A percentile compares a stretch with the other conserved stretches of the same genome.
phyloP scores from a whole-genome alignment of 768 basidiomycete genomes.

The Grammothele lineata region DNA sequence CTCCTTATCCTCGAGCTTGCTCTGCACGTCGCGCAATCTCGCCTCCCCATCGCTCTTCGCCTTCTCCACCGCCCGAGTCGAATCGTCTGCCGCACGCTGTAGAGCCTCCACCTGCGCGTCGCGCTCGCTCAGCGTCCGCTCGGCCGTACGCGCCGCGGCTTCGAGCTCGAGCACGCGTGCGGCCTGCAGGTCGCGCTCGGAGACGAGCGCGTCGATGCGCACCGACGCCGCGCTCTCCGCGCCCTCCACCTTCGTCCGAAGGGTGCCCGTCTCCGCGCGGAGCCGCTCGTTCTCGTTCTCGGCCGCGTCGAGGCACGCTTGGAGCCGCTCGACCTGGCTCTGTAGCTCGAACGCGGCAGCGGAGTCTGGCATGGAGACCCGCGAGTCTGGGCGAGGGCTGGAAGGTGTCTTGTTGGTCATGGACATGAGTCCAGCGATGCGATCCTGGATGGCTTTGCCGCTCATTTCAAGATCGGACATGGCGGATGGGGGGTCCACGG shows the following conservation, averaged over 20 bases:
- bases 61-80: slow-evolving; percentile 40
- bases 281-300: slow-evolving; percentile 71
- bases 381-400: slow-evolving; percentile 33
- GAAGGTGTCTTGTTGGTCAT: slow-evolving; percentile 27
- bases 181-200: slow-evolving; percentile 39
- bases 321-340: slow-evolving; percentile 36
- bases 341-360: slow-evolving; percentile 30
- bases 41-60: slow-evolving; percentile 41
- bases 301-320: slow-evolving; percentile 49
- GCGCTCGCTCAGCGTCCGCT: slow-evolving; percentile 42
- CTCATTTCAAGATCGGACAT: slow-evolving; percentile 36
- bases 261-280: slow-evolving; percentile 22
- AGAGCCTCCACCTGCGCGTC: slow-evolving; percentile 42
- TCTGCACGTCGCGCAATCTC: slow-evolving; percentile 39
- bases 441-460: slow-evolving; percentile 42
- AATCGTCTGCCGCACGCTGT: slow-evolving; percentile 39
- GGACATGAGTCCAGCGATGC: slow-evolving; percentile 41
- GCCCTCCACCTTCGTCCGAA: slow-evolving; percentile 31
- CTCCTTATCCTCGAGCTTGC: slow-evolving; percentile 41
- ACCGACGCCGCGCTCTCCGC: slow-evolving; percentile 16
- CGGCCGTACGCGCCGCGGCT: slow-evolving; percentile 34
- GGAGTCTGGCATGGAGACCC: slow-evolving; percentile 31
- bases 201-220: slow-evolving; percentile 29
- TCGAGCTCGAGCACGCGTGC: slow-evolving; percentile 40
- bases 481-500: slow-evolving; percentile 10